phyloP scores from a whole-genome alignment of 257 asterid species.

The Penstemon barbatus region DNA sequence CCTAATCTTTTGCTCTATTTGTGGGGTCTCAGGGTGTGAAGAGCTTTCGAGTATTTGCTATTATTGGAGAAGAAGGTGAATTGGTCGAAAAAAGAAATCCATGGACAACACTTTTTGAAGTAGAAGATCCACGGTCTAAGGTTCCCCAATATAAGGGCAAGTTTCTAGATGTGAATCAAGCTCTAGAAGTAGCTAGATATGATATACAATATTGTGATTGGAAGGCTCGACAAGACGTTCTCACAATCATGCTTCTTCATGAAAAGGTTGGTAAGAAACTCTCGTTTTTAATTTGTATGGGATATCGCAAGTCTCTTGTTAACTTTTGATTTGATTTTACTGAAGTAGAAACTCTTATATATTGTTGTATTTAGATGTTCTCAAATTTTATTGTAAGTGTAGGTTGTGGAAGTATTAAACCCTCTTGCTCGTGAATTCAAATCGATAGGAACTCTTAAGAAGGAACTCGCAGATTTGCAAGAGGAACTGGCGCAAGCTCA shows the following conservation, averaged over 20 bases:
- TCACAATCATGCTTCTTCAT: conserved; percentile 84
- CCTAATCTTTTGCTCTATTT: neutral
- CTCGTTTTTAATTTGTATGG: neutral
- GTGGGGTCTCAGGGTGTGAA: conserved; percentile 48
- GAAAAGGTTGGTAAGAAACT: conserved; percentile 60
- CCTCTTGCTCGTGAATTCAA: conserved; percentile 98
- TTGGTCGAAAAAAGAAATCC: conserved; percentile 53
- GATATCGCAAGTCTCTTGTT: neutral
- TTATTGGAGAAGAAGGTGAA: conserved; percentile 66
- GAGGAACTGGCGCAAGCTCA: conserved; percentile 76
- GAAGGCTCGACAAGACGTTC: conserved; percentile 97
- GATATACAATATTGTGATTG: conserved; percentile 94
- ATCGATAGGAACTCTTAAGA: conserved; percentile 83
- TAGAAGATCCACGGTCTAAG: conserved; percentile 88
- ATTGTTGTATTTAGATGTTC: neutral
- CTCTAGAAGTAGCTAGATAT: conserved; percentile 84
- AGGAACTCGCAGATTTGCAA: conserved; percentile 87
- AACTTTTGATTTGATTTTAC: neutral
- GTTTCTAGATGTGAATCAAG: conserved; percentile 74
- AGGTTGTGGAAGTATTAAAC: conserved; percentile 91
- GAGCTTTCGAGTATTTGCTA: conserved; percentile 72
- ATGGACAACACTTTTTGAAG: conserved; percentile 78
- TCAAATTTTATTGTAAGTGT: conserved; percentile 8
- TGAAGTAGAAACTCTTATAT: neutral
- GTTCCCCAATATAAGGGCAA: conserved; percentile 73